Base-by-base conservation (phyloP, 768 basidiomycete species). In the Kwoniella bestiolae region DNA sequence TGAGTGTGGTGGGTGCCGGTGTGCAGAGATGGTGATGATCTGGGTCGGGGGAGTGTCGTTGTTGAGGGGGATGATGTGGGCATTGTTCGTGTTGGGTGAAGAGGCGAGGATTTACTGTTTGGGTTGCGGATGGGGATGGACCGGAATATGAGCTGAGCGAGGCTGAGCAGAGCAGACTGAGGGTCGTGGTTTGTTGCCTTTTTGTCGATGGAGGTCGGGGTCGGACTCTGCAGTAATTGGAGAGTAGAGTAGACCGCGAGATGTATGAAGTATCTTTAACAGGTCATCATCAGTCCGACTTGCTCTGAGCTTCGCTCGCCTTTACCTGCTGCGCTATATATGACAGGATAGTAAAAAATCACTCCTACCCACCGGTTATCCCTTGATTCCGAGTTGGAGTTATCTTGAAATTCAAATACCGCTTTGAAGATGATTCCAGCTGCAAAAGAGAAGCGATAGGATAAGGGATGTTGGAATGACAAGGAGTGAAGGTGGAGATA, bases 11-110 rank as follows among this genome's bases (percentile, higher is more conserved):
- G n/a, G n/a, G n/a, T 14, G 18, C 11, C n/a, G 2, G 46, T 16
- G 14, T 21, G 31, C 14, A 52, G 21, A 16, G 60, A 32, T 25
- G 60, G 32, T 12, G 60, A 61, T 25, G 60, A 61, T 41, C 26
- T 61, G 12, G 60, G 60, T 52, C 60, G 29, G 41, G 60, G 32
- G 1, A 52, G 29, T 1, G 46, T 25, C 1, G 28, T 34, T 11
- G 41, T 21, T 34, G 31, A 23, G 31, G 55, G 7, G n/a, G 56
- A 28, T 23, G 35, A 51, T 9, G 47, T 51, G 9, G 60, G 47
- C 32, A 35, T 26, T 14, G 58, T 18, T 11, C 45, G 29, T 46
- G 58, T 50, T 21, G 47, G 55, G 28, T 6, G 55, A 21, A 11
- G 47, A 28, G 23, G 47, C n/a, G n/a, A n/a, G n/a, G n/a, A n/a